These are phyloP conservation scores for Aureobasidium sp. DNA, from an alignment of 2,329 filamentous ascomycete species.

Conservation along the genomic window DNA sequence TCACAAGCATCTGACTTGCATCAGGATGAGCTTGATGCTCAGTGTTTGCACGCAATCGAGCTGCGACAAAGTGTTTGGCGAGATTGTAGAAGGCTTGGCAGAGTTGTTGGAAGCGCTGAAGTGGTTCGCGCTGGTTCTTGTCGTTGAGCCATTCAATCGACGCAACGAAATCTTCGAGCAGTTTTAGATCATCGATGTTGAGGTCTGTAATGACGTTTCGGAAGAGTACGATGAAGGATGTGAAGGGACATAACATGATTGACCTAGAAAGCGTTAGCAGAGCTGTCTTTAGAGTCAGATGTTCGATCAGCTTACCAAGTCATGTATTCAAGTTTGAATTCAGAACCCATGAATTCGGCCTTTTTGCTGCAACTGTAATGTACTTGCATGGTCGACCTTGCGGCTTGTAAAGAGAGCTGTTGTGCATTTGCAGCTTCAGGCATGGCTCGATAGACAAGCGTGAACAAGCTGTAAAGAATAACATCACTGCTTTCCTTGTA, in stretches of 20 bases:
- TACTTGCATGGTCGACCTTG: conserved; percentile 9
- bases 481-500: conserved; percentile 1
- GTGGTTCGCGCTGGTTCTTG: conserved; percentile 1
- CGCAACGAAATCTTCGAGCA: conserved; percentile 21
- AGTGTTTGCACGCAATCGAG: conserved; percentile 1
- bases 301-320: not conserved
- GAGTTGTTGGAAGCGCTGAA: conserved; percentile 18
- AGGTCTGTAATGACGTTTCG: conserved; percentile 23
- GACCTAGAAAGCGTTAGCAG: not conserved
- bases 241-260: conserved; percentile 49
- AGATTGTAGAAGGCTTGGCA: conserved; percentile 23
- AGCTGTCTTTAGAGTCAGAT: no score
- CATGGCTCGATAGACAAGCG: conserved; percentile 13
- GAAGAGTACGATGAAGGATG: conserved; percentile 54
- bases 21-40: not conserved
- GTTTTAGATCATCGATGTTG: conserved; percentile 18
- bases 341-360: not conserved
- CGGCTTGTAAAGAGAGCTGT: not conserved
- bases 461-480: conserved; percentile 11
- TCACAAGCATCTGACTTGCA: not conserved
- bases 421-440: not conserved
- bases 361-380: not conserved
- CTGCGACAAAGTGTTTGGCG: conserved; percentile 19
- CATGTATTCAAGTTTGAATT: not conserved
- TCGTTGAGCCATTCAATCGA: conserved; percentile 16